Conservation (phyloP, 23 red algal species). For the Gracilariopsis chorda region DNA sequence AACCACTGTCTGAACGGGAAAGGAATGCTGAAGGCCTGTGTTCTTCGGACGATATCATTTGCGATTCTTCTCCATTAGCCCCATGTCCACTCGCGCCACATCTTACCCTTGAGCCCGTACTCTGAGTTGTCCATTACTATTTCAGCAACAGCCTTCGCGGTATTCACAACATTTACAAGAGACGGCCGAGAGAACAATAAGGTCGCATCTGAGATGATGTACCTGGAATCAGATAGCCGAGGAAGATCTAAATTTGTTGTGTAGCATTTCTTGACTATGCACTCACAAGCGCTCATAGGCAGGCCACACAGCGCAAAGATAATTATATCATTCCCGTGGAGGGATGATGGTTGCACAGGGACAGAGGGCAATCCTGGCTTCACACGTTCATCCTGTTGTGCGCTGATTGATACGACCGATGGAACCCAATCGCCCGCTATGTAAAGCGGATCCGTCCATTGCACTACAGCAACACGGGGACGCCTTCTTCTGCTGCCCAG, state of each 20-base stretch:
- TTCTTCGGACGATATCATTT: no score
- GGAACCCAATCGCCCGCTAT: conserved; percentile 72
- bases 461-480: conserved; percentile 50
- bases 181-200: conserved; percentile 34
- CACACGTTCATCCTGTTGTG: background rate
- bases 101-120: conserved; percentile 9
- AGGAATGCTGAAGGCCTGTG: no score
- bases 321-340: conserved; percentile 33
- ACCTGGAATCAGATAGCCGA: background rate
- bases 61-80: background rate
- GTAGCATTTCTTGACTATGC: background rate
- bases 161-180: background rate
- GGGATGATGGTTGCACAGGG: background rate
- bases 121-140: conserved; percentile 5
- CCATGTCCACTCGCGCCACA: conserved; percentile 32
- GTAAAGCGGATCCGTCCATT: conserved; percentile 66
- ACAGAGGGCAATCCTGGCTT: conserved; percentile 49
- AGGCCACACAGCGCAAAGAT: conserved; percentile 62
- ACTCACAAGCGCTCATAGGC: background rate
- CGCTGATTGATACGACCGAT: conserved; percentile 18
- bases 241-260: background rate
- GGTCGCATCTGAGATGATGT: conserved; percentile 28
- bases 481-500: background rate
- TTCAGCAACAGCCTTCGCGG: conserved; percentile 33
- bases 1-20: no score